Conservation (phyloP, 495 filamentous ascomycete genomes). For the Podospora anserina region DNA sequence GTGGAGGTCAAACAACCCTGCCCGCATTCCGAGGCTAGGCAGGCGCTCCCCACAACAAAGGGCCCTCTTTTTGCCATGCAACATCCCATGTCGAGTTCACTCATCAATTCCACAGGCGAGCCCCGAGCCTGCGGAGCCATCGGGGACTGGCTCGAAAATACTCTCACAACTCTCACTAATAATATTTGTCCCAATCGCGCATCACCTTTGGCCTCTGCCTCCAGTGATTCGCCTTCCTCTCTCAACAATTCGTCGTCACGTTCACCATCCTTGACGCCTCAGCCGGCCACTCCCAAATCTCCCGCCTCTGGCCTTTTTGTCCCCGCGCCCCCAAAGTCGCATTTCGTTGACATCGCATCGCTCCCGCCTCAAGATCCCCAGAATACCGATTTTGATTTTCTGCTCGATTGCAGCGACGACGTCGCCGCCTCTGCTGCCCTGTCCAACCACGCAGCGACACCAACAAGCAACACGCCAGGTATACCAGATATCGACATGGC, state of each 20-base stretch:
- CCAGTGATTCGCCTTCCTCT: conserved; percentile 32
- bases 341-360: conserved; percentile 22
- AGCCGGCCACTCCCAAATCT: conserved; percentile 41
- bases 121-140: conserved; percentile 24
- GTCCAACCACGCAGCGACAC: conserved; percentile 10
- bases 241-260: conserved; percentile 35
- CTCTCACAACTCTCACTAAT: background rate
- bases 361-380: conserved; percentile 22
- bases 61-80: conserved; percentile 28
- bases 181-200: conserved; percentile 26
- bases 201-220: conserved; percentile 25
- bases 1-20: background rate
- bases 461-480: conserved; percentile 16
- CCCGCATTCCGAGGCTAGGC: conserved; percentile 24
- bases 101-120: conserved; percentile 29
- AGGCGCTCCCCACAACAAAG: conserved; percentile 31
- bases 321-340: conserved; percentile 33
- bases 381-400: conserved; percentile 37
- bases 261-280: conserved; percentile 36
- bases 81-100: conserved; percentile 28
- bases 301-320: conserved; percentile 33
- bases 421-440: conserved; percentile 10
- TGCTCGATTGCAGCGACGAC: conserved; percentile 29
- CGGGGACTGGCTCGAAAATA: background rate
- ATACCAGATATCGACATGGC: conserved; percentile 53